Conservation (phyloP, 2,329 filamentous ascomycete species). For the Emmonsiellopsis sp. region DNA sequence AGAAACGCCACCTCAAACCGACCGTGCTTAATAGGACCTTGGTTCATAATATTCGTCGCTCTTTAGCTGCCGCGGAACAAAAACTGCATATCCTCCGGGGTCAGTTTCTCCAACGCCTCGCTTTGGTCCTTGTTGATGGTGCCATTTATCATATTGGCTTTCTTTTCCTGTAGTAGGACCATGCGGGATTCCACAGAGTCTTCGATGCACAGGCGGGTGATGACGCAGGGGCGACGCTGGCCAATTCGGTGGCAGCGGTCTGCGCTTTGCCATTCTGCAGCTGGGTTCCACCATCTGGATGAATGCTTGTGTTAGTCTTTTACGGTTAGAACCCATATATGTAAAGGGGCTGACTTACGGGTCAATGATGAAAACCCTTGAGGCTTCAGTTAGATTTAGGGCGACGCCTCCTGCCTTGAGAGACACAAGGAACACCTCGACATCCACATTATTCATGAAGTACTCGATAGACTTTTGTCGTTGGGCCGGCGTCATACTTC, state of each 20-base stretch:
- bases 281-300: conserved; percentile 93
- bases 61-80: conserved; percentile 62
- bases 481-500: conserved; percentile 90
- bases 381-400: conserved; percentile 89
- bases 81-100: conserved; percentile 88
- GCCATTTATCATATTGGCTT: conserved; percentile 93
- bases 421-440: conserved; percentile 92
- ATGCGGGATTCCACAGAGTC: conserved; percentile 95
- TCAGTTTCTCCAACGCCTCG: conserved; percentile 81
- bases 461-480: conserved; percentile 89
- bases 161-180: conserved; percentile 95
- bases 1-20: background rate
- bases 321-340: background rate
- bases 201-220: conserved; percentile 90
- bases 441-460: conserved; percentile 90
- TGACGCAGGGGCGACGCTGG: conserved; percentile 84
- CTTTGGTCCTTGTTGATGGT: conserved; percentile 86
- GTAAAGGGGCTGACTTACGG: conserved; percentile 52
- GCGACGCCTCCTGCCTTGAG: conserved; percentile 94
- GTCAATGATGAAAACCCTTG: conserved; percentile 89
- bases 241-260: conserved; percentile 93
- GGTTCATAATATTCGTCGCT: background rate
- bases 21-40: background rate
- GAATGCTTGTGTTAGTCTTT: background rate
- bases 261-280: conserved; percentile 97